Evolutionary conservation across 164 flowering plant species (phyloP), one percentile per base, ranked within the genome.

Genomic region (Nymphaea colorata): DNA sequence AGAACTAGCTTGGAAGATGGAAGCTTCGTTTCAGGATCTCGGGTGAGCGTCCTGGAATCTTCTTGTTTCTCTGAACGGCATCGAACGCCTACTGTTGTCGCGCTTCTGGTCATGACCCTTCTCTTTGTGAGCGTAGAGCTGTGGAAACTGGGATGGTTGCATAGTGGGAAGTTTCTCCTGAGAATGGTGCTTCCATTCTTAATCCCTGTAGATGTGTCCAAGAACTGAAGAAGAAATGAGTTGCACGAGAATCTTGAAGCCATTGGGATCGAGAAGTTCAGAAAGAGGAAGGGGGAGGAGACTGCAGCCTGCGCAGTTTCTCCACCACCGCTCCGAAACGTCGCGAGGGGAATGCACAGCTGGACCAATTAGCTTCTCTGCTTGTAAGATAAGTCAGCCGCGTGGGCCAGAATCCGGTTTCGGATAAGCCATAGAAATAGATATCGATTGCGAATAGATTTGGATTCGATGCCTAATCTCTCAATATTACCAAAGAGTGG

Each of bases 1-100:
- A 93, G 95, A 51, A 93, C 98, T 18, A 88, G 75, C 83, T 89
- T 91, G 41, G 93, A 85, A 66, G 93, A 83, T 1, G 85, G 61
- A 55, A 74, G 68, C 51, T 70, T 11, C 15, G 79, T 55, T 70
- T 75, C 42, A 17, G 77, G 69, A 67, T 67, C 73, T 64, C 71
- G 75, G 68, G 74, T 68, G 14, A 79, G 66, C 42, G 71, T 78
- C 15, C 76, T 76, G 62, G 78, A 43, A n/a, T 72, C 69, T 66
- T 81, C 86, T 69, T 81, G 77, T 44, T 80, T 80, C 66, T 83
- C 82, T 42, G 84, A 88, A 62, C 72, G 70, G 68, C 71, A 61
- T 6, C 6, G 55, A 47, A 47, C 7, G 12, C 7, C 55, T 7
- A 3, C 12, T 14, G 11, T 47, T 47, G 11, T 47, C 55, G 55